phyloP scores from a whole-genome alignment of 148 eudicot genomes.

The Fagopyrum esculentum region DNA sequence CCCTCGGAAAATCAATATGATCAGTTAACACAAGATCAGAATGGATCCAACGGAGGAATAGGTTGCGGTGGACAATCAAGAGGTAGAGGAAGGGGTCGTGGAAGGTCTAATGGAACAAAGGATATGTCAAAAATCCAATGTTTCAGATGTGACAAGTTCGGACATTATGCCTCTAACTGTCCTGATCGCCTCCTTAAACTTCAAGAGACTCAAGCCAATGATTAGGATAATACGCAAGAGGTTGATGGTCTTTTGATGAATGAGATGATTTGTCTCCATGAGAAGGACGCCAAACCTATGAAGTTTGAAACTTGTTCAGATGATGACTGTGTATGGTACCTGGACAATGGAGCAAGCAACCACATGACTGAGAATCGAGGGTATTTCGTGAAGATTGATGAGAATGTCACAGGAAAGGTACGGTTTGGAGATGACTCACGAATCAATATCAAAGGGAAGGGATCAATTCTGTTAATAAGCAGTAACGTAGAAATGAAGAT shows the following conservation, averaged over 20 bases:
- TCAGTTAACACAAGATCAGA: not conserved
- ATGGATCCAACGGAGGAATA: not conserved
- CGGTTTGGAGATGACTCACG: conserved; percentile 17
- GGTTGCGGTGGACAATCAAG: not conserved
- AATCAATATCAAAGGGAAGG: conserved; percentile 12
- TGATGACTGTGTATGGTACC: conserved; percentile 13
- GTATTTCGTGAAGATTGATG: conserved; percentile 11
- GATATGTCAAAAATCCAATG: conserved; percentile 6
- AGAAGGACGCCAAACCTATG: not conserved
- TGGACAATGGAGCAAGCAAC: conserved; percentile 17
- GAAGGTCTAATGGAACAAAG: not conserved
- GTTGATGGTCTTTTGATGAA: conserved; percentile 1
- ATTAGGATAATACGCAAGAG: not conserved
- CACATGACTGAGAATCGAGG: conserved; percentile 13
- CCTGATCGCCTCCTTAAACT: not conserved
- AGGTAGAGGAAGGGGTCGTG: conserved; percentile 4
- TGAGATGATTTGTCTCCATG: not conserved
- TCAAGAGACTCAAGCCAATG: not conserved
- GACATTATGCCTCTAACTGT: conserved; percentile 7
- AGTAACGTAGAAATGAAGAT: not conserved
- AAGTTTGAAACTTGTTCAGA: not conserved
- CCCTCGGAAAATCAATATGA: not conserved
- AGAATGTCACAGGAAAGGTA: conserved; percentile 5
- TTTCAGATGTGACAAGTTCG: not conserved
- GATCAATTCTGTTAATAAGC: not conserved